Percentiles rank a stretch among this genome's conserved stretches.
Evolutionary conservation across 495 filamentous ascomycete genomes (phyloP).

Genomic region (Podospora australis): DNA sequence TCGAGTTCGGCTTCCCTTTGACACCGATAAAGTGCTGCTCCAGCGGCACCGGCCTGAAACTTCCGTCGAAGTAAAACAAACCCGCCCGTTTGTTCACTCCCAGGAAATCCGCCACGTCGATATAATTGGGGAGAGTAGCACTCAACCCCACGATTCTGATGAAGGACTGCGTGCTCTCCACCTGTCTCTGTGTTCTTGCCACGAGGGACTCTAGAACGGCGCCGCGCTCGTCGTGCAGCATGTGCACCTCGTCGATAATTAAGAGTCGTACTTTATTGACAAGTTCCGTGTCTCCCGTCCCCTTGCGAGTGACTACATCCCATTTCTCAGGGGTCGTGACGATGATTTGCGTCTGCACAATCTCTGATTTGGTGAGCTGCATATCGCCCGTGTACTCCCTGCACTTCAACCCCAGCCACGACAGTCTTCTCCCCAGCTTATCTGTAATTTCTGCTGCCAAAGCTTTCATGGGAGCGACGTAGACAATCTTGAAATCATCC

Average conservation of each 20-base stretch:
- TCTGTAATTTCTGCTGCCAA: conserved; percentile 92
- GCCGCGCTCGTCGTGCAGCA: conserved; percentile 97
- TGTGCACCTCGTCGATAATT: conserved; percentile 98
- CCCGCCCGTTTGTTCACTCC: conserved; percentile 92
- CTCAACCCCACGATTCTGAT: conserved; percentile 95
- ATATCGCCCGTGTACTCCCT: conserved; percentile 96
- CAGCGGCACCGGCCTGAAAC: conserved; percentile 91
- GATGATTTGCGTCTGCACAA: conserved; percentile 92
- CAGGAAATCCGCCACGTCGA: conserved; percentile 94
- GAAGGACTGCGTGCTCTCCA: conserved; percentile 94
- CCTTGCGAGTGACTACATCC: conserved; percentile 96
- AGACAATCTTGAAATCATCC: conserved; percentile 96
- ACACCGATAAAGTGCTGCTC: conserved; percentile 97
- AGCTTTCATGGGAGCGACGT: conserved; percentile 98
- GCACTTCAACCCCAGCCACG: conserved; percentile 83
- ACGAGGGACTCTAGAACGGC: conserved; percentile 94
- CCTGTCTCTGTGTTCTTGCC: conserved; percentile 88
- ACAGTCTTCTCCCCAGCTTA: conserved; percentile 88
- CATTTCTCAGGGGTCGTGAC: conserved; percentile 99
- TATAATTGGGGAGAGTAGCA: conserved; percentile 90
- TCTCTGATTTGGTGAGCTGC: conserved; percentile 96
- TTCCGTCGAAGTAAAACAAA: conserved; percentile 93
- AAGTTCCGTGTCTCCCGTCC: conserved; percentile 92
- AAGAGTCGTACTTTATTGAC: conserved; percentile 94
- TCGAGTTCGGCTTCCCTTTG: conserved; percentile 80